Evolutionary conservation across 768 basidiomycete species (phyloP), one percentile per base, ranked within the genome.

Genomic region (Lentinula raphanica): DNA sequence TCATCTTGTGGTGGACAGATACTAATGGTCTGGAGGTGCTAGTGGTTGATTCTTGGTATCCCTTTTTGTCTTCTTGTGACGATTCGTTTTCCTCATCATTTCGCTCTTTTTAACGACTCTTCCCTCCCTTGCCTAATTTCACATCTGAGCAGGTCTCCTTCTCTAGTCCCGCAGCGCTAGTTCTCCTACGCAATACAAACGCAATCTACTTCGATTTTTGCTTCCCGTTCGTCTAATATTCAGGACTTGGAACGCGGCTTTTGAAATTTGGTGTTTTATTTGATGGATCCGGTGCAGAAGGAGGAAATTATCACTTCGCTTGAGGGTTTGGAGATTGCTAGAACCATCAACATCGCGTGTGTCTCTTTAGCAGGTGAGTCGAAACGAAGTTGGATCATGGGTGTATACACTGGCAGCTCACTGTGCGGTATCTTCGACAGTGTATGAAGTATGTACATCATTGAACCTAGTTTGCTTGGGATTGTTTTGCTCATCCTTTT

Each of bases 321-420:
- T 17, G 50, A 55, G 49, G 60, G 58, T 23, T 15, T n/a, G 21
- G 57, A 59, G n/a, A 42, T 40, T 19, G 58, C 50, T 11, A 49
- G 46, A 17, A 35, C 49, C 12, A 38, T 61, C 3, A 49, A 28
- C 12, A 59, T 49, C 36, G 39, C 56, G 40, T 38, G 55, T 51
- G 19, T 49, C 57, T 56, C 56, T 28, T 50, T 64, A 29, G 27
- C 39, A 54, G 25, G 62, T 61, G 31, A 23, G 60, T 39, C 15
- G 3, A 36, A 11, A 15, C 12, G 31, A 0, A 11, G 12, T 17
- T 12, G 4, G 12, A 32, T 12, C 11, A 27, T 4, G 12, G 11
- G 15, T 21, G 13, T 23, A 32, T n/a, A n/a, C n/a, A n/a, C n/a
- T n/a, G n/a, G n/a, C n/a, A n/a, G n/a, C n/a, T n/a, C n/a, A n/a